Conservation (phyloP, 129 eudicot species). For the Deinandra increscens region DNA sequence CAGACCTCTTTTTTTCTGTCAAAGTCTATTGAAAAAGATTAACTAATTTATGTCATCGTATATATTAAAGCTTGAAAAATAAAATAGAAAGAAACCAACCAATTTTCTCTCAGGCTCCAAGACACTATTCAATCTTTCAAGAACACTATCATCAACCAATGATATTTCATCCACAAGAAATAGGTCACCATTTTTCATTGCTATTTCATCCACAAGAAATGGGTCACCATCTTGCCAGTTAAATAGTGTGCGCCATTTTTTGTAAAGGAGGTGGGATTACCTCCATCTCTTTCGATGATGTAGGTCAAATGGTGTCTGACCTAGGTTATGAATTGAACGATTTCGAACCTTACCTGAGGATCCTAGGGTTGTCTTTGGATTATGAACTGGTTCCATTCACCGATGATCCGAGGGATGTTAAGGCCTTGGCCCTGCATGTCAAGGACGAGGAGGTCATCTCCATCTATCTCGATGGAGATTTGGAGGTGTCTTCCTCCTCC, state of each 20-base stretch:
- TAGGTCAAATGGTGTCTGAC: too few species aligned
- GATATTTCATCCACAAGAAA: constrained; percentile 95
- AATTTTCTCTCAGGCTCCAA: constrained; percentile 94
- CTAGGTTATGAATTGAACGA: too few species aligned
- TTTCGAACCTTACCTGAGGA: too few species aligned
- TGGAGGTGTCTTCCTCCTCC: too few species aligned
- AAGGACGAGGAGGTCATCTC: too few species aligned
- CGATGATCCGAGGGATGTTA: too few species aligned
- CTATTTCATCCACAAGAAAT: constrained; percentile 83
- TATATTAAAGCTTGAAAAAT: not conserved
- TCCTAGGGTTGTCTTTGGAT: too few species aligned
- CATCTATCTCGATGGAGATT: too few species aligned
- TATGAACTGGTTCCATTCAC: too few species aligned
- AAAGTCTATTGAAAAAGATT: constrained; percentile 57
- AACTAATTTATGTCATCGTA: not conserved
- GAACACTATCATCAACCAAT: constrained; percentile 97
- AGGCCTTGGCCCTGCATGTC: too few species aligned
- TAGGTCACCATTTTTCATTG: constrained; percentile 88
- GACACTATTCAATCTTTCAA: constrained; percentile 93
- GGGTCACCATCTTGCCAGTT: constrained; percentile 99
- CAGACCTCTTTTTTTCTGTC: constrained; percentile 89
- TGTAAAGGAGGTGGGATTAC: too few species aligned
- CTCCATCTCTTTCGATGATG: too few species aligned
- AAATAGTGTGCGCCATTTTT: constrained; percentile 80
- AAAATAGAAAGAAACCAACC: constrained; percentile 43